Percentiles rank a stretch among this genome's conserved stretches.
Conservation (phyloP, 805 yeast species). For the Saccharomyces kudriavzevii region DNA sequence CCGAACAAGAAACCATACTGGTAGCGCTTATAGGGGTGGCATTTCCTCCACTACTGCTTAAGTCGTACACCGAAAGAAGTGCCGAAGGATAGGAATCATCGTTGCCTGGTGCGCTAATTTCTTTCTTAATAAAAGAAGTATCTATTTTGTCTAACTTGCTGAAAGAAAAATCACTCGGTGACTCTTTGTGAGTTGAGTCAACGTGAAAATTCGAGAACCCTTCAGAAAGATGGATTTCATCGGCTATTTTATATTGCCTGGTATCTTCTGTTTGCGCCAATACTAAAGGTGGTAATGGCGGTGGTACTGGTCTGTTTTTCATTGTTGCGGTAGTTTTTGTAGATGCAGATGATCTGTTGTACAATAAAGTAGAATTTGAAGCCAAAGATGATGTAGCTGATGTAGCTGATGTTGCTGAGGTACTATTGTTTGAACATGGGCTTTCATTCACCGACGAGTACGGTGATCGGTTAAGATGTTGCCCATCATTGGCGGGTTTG, state of each 20-base stretch:
- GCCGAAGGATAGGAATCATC: conserved; percentile 13
- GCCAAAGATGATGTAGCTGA: not conserved
- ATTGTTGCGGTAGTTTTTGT: conserved; percentile 19
- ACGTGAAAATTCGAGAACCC: not conserved
- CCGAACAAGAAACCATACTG: not conserved
- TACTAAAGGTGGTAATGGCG: conserved; percentile 14
- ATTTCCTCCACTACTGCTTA: conserved; percentile 5
- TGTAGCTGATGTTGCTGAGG: not conserved
- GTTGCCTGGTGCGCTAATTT: conserved; percentile 1
- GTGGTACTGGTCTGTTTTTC: conserved; percentile 21
- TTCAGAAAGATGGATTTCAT: not conserved
- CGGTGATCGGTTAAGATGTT: not conserved
- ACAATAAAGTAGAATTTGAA: not conserved
- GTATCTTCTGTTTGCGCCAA: not conserved
- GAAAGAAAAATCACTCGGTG: not conserved
- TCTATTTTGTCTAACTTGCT: not conserved
- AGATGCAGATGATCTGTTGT: conserved; percentile 21
- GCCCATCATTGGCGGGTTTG: not conserved
- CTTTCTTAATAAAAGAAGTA: conserved; percentile 2
- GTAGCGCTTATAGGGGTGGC: not conserved
- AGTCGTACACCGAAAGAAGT: conserved; percentile 11
- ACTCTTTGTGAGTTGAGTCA: not conserved
- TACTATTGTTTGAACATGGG: not conserved
- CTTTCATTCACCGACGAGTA: not conserved
- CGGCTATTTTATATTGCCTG: not conserved